A percentile compares a stretch with the other conserved stretches of the same genome.
phyloP scores from a whole-genome alignment of 2,329 filamentous ascomycete genomes.

The Escovopsis sp. region DNA sequence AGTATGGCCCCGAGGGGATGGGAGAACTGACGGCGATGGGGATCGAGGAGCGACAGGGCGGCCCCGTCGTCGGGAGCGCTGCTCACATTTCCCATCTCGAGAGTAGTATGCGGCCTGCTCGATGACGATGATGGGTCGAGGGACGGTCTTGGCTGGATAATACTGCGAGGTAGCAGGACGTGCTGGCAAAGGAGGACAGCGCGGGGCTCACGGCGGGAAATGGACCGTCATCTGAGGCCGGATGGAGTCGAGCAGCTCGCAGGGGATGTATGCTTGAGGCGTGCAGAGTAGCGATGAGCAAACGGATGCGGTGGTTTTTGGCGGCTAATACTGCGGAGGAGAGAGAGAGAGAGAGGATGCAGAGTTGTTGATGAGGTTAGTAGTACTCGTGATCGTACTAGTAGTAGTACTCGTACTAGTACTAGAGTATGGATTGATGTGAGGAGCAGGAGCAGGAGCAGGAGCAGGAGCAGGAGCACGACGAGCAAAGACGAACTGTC shows the following conservation, averaged over 20 bases:
- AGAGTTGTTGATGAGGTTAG: neutral
- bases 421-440: too few relatives aligned
- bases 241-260: constrained; percentile 4
- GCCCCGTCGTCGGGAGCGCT: constrained; percentile 78
- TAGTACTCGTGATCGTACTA: too few relatives aligned
- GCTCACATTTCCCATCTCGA: constrained; percentile 79
- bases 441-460: too few relatives aligned
- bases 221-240: constrained; percentile 11
- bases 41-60: constrained; percentile 74
- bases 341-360: neutral
- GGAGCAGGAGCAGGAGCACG: neutral
- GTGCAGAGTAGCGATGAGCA: constrained; percentile 8
- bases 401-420: too few relatives aligned
- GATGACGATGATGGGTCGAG: constrained; percentile 1
- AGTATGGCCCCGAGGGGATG: constrained; percentile 1
- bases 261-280: constrained; percentile 3
- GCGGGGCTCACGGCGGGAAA: constrained; percentile 13
- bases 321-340: neutral
- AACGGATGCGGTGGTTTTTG: constrained; percentile 5
- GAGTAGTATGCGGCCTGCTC: constrained; percentile 1
- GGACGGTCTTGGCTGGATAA: constrained; percentile 2
- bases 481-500: constrained; percentile 1
- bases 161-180: constrained; percentile 2
- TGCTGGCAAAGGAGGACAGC: constrained; percentile 8
- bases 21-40: constrained; percentile 62